Evolutionary conservation across 352 stramenopile species (phyloP), one percentile per base, ranked within the genome.

Genomic region (Peronosclerospora sorghi): DNA sequence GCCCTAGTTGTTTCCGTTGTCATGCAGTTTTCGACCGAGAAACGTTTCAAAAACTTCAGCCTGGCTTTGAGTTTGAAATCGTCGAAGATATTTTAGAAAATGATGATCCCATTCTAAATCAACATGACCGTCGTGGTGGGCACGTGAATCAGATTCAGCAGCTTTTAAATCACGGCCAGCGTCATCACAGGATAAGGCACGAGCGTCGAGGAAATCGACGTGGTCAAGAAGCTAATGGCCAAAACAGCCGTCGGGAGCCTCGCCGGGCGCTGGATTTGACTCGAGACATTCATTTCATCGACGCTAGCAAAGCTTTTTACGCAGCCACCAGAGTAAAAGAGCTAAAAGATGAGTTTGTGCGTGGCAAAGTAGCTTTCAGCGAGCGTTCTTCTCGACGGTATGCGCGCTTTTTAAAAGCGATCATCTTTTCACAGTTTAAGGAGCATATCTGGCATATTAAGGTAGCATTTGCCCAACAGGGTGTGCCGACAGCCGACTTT

Each of bases 21-120:
- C 51, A 63, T 32, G 55, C 60, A 0, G 35, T 38, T 2, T 91
- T 76, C 32, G 86, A 97, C 49, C 65, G 80, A 15, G 86, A 97
- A 61, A 50, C 86, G 1, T 95, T 97, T 55, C 86, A 96, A 54
- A 45, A 55, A 27, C 58, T 95, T 24, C 83, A 95, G 36, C 83
- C 83, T 2, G 83, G 83, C 1, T 86, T 94, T 51, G 72, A 89
- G 23, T 87, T 86, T 49, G 45, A 67, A 47, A 57, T 63, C 45
- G 54, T 64, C 30, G 45, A 63, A 40, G 54, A 50, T 26, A 42
- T 48, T 5, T 32, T 56, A 13, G 53, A 58, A n/a, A 43, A 45
- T 8, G 21, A 48, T 20, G 44, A 52, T 36, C 30, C 41, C 7
- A 32, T 57, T 32, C 38, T 40, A 8, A 57, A 55, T 35, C 52